Conservation (phyloP, 371 early-diverging fungal species). For the Antonospora locustae region DNA sequence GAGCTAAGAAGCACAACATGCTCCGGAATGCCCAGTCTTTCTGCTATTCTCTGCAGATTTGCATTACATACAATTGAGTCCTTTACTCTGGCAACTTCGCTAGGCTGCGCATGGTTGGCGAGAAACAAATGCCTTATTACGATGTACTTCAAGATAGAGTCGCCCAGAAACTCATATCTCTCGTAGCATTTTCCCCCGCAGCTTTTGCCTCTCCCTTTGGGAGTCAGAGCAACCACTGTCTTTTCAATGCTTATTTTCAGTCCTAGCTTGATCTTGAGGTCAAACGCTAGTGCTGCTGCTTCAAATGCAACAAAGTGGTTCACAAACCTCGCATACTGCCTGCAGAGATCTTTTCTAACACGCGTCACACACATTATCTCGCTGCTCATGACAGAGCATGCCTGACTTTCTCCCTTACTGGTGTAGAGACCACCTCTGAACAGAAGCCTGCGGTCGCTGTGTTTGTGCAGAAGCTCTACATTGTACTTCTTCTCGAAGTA, state of each 20-base stretch:
- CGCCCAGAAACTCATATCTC: slow-evolving; percentile 46
- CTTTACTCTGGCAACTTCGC: slow-evolving; percentile 22
- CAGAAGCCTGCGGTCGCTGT: not conserved
- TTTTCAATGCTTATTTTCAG: slow-evolving; percentile 2
- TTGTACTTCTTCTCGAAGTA: slow-evolving; percentile 30
- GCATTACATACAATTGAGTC: slow-evolving; percentile 26
- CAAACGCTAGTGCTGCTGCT: slow-evolving; percentile 12
- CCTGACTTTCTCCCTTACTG: slow-evolving; percentile 1
- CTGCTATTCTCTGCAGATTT: slow-evolving; percentile 10
- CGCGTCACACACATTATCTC: slow-evolving; percentile 30
- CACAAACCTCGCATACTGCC: slow-evolving; percentile 12
- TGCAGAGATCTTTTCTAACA: slow-evolving; percentile 10
- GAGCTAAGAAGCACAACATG: slow-evolving; percentile 11
- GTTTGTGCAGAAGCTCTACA: slow-evolving; percentile 1
- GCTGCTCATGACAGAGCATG: not conserved
- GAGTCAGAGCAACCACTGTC: not conserved
- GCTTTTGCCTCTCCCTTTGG: not conserved
- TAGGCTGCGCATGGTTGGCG: not conserved
- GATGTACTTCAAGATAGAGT: slow-evolving; percentile 40
- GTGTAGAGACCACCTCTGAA: slow-evolving; percentile 1
- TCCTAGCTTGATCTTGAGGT: slow-evolving; percentile 11
- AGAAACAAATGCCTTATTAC: slow-evolving; percentile 20
- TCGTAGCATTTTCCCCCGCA: slow-evolving; percentile 24
- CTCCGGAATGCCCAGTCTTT: slow-evolving; percentile 5
- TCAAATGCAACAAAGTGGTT: slow-evolving; percentile 27